Evolutionary conservation across 805 yeast species (phyloP).

Genomic region (Cyberlindnera petersonii): DNA sequence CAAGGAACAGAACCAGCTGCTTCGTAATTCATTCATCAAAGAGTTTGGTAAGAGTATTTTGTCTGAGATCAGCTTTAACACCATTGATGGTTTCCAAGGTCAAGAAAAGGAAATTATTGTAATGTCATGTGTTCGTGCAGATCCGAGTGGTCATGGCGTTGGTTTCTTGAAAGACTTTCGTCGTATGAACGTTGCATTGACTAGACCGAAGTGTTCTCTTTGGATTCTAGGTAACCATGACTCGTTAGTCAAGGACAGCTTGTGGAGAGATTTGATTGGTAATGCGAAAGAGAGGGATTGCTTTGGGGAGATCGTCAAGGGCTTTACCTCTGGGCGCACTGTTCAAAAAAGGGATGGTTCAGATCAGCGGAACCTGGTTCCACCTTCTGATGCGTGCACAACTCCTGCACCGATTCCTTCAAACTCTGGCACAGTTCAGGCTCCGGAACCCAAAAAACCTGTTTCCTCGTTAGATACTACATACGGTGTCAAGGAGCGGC

Average conservation of each 20-base stretch:
- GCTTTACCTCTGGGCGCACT: slow-evolving; percentile 14
- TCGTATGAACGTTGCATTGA: slow-evolving; percentile 95
- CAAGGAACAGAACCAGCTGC: slow-evolving; percentile 70
- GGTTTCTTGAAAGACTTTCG: slow-evolving; percentile 90
- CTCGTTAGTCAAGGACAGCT: slow-evolving; percentile 59
- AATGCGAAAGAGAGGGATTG: slow-evolving; percentile 55
- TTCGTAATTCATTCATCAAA: slow-evolving; percentile 53
- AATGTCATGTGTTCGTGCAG: slow-evolving; percentile 94
- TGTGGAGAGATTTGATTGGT: slow-evolving; percentile 68
- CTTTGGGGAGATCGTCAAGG: slow-evolving; percentile 15
- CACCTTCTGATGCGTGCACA: too few relatives aligned
- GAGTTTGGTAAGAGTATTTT: slow-evolving; percentile 61
- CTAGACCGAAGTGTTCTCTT: slow-evolving; percentile 86
- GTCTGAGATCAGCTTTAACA: slow-evolving; percentile 77
- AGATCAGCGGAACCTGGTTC: too few relatives aligned
- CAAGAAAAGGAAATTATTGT: slow-evolving; percentile 94
- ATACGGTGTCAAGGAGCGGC: slow-evolving; percentile 2
- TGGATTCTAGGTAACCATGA: slow-evolving; percentile 85
- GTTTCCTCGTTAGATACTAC: background rate
- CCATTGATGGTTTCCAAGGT: slow-evolving; percentile 97
- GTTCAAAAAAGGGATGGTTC: background rate
- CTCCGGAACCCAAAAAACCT: background rate
- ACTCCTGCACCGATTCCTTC: background rate
- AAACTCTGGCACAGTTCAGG: background rate
- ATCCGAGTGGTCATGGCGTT: slow-evolving; percentile 50